These are phyloP conservation scores for Rauvolfia tetraphylla DNA, from an alignment of 257 asterid genomes.

Conservation along the genomic window DNA sequence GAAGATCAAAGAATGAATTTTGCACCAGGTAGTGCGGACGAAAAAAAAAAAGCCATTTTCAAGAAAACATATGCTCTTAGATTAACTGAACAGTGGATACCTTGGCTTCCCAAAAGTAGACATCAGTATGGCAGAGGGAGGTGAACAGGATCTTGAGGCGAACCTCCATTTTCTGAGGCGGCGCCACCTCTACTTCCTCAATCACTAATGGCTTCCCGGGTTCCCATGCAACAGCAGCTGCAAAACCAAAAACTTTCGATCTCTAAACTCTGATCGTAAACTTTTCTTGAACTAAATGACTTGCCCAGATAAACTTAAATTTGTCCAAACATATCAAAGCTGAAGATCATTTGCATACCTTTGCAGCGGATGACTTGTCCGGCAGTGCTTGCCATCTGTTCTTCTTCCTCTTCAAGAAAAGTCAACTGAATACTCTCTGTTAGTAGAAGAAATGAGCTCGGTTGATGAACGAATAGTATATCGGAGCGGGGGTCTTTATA, in stretches of 20 bases:
- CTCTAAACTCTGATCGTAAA: neutral
- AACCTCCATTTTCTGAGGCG: conserved; percentile 80
- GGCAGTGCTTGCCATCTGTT: conserved; percentile 47
- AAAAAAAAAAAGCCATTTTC: too few species aligned
- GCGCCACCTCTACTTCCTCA: conserved; percentile 86
- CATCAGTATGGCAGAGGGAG: conserved; percentile 89
- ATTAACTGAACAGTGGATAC: conserved; percentile 36
- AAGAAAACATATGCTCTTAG: too few species aligned
- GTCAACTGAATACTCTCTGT: too few species aligned
- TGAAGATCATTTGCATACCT: conserved; percentile 34
- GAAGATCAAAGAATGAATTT: too few species aligned
- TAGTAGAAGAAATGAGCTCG: too few species aligned
- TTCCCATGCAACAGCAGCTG: conserved; percentile 95
- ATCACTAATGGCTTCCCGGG: conserved; percentile 86
- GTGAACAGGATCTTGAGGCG: conserved; percentile 73
- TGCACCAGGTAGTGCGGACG: too few species aligned
- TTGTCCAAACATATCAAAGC: neutral
- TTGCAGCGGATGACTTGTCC: conserved; percentile 66
- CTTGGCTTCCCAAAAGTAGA: conserved; percentile 92
- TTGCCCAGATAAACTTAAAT: neutral
- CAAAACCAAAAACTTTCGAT: neutral
- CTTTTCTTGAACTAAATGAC: neutral
- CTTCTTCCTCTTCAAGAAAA: neutral
- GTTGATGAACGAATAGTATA: neutral
- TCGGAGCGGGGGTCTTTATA: neutral